phyloP scores from a whole-genome alignment of 2,329 filamentous ascomycete genomes.

The Pseudogymnoascus verrucosus region DNA sequence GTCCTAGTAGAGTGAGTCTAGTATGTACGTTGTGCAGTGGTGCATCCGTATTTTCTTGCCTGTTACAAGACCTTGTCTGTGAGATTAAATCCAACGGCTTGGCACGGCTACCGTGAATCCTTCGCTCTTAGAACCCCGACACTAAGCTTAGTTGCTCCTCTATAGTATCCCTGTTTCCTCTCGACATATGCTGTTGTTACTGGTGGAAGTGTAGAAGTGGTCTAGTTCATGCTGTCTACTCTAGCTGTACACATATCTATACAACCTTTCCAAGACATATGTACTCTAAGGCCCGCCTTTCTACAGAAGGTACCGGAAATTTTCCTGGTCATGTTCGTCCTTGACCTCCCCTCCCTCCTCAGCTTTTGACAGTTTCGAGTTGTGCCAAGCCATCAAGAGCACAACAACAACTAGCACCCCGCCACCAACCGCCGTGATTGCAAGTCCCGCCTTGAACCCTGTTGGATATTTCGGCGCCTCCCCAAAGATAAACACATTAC shows the following conservation, averaged over 20 bases:
- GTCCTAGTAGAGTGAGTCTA: background rate
- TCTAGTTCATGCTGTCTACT: background rate
- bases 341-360: background rate
- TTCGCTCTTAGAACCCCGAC: background rate
- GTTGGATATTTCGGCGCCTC: conserved; percentile 32
- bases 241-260: conserved; percentile 2
- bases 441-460: conserved; percentile 32
- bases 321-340: background rate
- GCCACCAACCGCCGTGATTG: conserved; percentile 18
- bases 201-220: background rate
- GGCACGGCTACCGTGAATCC: background rate
- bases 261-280: background rate
- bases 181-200: background rate
- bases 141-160: too few species aligned
- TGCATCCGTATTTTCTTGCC: background rate
- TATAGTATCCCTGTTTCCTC: background rate
- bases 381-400: conserved; percentile 12
- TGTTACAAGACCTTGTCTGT: background rate
- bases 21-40: background rate
- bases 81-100: background rate
- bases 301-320: background rate
- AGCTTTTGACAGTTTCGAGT: conserved; percentile 14
- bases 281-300: background rate
- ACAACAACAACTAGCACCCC: conserved; percentile 10
- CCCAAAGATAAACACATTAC: conserved; percentile 34